Evolutionary conservation across 768 basidiomycete genomes (phyloP).

Genomic region (Mycena latifolia): DNA sequence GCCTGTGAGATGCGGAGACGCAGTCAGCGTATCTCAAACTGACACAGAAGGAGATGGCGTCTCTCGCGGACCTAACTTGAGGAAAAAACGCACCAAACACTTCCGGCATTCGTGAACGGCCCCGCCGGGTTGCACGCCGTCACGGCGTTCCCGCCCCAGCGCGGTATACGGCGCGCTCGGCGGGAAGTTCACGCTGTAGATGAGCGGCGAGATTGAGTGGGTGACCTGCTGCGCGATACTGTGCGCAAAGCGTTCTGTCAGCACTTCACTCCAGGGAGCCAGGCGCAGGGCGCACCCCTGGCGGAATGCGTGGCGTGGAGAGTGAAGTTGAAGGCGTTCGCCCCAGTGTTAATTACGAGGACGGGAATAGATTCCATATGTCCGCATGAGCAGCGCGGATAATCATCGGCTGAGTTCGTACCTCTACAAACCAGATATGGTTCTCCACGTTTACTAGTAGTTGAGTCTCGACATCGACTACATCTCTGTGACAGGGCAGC

Average conservation of each 20-base stretch:
- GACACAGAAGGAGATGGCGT: slow-evolving; percentile 61
- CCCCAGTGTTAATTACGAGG: slow-evolving; percentile 49
- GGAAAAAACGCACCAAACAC: slow-evolving; percentile 58
- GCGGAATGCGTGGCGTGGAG: slow-evolving; percentile 58
- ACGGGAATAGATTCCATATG: no score
- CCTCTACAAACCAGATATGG: no score
- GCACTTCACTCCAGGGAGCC: no score
- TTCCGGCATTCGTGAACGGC: slow-evolving; percentile 65
- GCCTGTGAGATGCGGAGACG: slow-evolving; percentile 41
- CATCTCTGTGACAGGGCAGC: no score
- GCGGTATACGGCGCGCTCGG: slow-evolving; percentile 59
- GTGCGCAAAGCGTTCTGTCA: background rate
- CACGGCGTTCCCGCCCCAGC: slow-evolving; percentile 69
- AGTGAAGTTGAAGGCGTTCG: slow-evolving; percentile 52
- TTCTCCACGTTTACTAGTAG: no score
- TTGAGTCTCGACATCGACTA: no score
- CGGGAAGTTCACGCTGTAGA: slow-evolving; percentile 71
- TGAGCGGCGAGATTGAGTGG: slow-evolving; percentile 55
- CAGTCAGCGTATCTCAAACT: slow-evolving; percentile 51
- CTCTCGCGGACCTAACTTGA: slow-evolving; percentile 71
- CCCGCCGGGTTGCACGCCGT: slow-evolving; percentile 67
- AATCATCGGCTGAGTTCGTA: no score
- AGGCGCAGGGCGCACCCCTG: slow-evolving; percentile 49
- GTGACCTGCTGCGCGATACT: slow-evolving; percentile 53
- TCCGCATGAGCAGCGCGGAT: no score